These are phyloP conservation scores for Pythium sp. DNA, from an alignment of 352 stramenopile species.

Conservation along the genomic window DNA sequence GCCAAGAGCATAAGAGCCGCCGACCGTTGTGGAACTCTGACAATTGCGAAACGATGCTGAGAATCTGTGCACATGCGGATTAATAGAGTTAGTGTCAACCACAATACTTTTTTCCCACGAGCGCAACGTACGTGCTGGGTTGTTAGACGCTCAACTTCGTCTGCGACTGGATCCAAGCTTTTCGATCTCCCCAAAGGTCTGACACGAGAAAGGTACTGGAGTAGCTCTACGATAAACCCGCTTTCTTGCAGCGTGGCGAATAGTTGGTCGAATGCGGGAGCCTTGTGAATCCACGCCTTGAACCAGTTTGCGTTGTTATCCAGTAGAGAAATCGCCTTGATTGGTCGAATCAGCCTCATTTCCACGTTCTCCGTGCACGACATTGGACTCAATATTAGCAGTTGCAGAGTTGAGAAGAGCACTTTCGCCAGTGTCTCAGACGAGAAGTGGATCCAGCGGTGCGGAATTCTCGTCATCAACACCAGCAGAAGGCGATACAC, in stretches of 20 bases:
- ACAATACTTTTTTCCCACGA: no score
- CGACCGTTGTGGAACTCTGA: conserved; percentile 31
- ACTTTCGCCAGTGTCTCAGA: conserved; percentile 37
- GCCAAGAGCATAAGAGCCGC: conserved; percentile 26
- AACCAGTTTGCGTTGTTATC: conserved; percentile 42
- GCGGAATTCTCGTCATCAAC: conserved; percentile 29
- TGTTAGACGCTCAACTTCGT: conserved; percentile 22
- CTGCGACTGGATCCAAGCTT: background rate
- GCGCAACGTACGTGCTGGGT: conserved; percentile 29
- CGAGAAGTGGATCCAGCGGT: conserved; percentile 63
- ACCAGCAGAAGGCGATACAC: conserved; percentile 41
- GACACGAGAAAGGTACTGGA: conserved; percentile 41
- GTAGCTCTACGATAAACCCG: conserved; percentile 31
- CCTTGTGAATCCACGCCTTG: conserved; percentile 43
- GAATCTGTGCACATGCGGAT: conserved; percentile 14
- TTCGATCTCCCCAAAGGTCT: conserved; percentile 25
- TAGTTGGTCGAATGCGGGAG: conserved; percentile 31
- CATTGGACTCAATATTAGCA: conserved; percentile 40
- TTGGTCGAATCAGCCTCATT: conserved; percentile 18
- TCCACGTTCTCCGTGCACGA: conserved; percentile 22
- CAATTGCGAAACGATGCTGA: conserved; percentile 29
- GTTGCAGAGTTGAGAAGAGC: conserved; percentile 38
- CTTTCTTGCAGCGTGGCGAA: conserved; percentile 36
- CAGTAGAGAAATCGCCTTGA: conserved; percentile 34
- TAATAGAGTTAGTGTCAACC: background rate